phyloP scores from a whole-genome alignment of 495 filamentous ascomycete genomes.

The Clavariopsis aquatica region DNA sequence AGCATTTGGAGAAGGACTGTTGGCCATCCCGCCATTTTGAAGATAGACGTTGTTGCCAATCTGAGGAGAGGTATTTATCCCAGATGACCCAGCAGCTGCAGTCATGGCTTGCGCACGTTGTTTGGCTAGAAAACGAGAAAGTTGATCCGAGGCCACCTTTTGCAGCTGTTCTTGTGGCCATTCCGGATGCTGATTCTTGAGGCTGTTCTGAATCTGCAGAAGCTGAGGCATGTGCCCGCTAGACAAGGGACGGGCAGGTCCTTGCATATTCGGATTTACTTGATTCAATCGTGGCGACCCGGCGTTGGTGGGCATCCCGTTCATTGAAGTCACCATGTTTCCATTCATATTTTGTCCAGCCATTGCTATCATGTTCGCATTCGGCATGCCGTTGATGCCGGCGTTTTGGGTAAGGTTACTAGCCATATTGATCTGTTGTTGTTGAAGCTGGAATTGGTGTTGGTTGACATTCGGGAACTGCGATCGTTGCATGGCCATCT shows the following conservation, averaged over 20 bases:
- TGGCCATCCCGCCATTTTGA: conserved; percentile 27
- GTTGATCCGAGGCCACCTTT: conserved; percentile 36
- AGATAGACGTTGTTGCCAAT: conserved; percentile 31
- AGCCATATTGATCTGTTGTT: conserved; percentile 39
- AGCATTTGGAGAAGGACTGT: conserved; percentile 26
- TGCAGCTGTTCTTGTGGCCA: conserved; percentile 40
- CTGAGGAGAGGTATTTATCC: conserved; percentile 21
- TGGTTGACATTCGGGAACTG: conserved; percentile 35
- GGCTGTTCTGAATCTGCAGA: conserved; percentile 37
- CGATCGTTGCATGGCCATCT: conserved; percentile 41
- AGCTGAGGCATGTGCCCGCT: conserved; percentile 44
- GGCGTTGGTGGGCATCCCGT: conserved; percentile 28
- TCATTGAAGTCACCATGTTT: conserved; percentile 31
- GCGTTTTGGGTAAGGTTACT: conserved; percentile 33
- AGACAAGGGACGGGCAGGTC: conserved; percentile 39
- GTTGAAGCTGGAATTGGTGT: conserved; percentile 43
- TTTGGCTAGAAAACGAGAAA: conserved; percentile 28
- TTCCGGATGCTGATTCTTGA: conserved; percentile 42
- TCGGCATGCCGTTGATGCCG: conserved; percentile 35
- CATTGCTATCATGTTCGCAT: conserved; percentile 40
- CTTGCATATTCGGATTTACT: conserved; percentile 22
- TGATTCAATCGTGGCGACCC: conserved; percentile 33
- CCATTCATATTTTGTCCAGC: conserved; percentile 34
- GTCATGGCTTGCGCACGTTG: conserved; percentile 44
- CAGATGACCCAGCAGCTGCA: conserved; percentile 42